phyloP scores from a whole-genome alignment of 2,329 filamentous ascomycete species.

The Davidsoniella australis region DNA sequence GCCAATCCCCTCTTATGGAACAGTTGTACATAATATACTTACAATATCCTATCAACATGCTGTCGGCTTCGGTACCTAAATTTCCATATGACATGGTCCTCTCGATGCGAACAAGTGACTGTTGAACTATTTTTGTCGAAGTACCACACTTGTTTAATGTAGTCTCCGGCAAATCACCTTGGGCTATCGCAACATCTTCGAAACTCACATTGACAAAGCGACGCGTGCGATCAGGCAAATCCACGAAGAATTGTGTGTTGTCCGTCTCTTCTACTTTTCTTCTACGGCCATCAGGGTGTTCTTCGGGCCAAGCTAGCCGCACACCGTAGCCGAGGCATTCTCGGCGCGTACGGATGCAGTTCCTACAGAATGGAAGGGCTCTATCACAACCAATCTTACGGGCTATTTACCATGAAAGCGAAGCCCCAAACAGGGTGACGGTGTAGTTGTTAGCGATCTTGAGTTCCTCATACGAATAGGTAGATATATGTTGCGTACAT shows the following conservation, averaged over 20 bases:
- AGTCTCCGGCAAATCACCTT: background rate
- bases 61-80: background rate
- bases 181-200: conserved; percentile 18
- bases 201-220: conserved; percentile 21
- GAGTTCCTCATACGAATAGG: background rate
- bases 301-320: conserved; percentile 28
- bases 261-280: conserved; percentile 17
- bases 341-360: conserved; percentile 26
- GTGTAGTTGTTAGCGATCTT: background rate
- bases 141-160: background rate
- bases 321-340: conserved; percentile 28
- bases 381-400: conserved; percentile 32
- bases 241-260: conserved; percentile 19
- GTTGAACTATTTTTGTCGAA: background rate
- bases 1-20: background rate
- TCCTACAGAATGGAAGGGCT: conserved; percentile 25
- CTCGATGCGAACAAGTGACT: background rate
- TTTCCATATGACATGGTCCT: background rate
- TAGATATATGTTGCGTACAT: background rate
- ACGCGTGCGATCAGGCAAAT: conserved; percentile 17
- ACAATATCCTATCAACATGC: conserved; percentile 4
- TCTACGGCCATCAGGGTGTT: conserved; percentile 28
- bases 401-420: conserved; percentile 18
- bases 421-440: background rate
- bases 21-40: background rate